Evolutionary conservation across 2,329 filamentous ascomycete genomes (phyloP).

Genomic region (Mycogone perniciosa): DNA sequence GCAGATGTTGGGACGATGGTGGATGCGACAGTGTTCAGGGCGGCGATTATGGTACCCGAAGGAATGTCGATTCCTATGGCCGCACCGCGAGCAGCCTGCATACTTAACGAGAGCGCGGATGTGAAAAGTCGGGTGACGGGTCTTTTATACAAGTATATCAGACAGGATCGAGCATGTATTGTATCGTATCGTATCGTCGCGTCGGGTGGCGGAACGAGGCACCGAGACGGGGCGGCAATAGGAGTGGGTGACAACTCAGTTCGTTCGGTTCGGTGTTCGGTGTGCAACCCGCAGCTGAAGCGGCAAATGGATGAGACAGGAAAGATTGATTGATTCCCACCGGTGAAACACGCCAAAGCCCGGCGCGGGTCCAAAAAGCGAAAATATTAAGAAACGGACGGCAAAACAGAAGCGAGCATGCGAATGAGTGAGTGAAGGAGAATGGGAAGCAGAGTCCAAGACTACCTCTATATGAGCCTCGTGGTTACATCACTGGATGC

Average conservation of each 20-base stretch:
- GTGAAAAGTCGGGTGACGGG: neutral
- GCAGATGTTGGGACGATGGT: slow-evolving; percentile 24
- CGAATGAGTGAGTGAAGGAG: neutral
- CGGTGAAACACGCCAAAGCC: too few relatives aligned
- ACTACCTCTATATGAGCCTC: neutral
- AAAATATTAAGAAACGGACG: neutral
- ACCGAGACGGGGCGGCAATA: neutral
- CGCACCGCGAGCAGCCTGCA: slow-evolving; percentile 8
- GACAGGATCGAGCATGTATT: neutral
- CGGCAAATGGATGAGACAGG: slow-evolving; percentile 1
- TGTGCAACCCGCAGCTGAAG: too few relatives aligned
- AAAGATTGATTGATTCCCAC: neutral
- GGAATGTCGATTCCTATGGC: slow-evolving; percentile 16
- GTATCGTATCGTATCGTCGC: neutral
- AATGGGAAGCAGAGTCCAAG: neutral
- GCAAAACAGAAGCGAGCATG: neutral
- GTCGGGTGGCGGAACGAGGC: neutral
- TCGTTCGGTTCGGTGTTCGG: neutral
- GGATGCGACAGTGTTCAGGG: slow-evolving; percentile 12
- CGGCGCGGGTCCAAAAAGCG: neutral
- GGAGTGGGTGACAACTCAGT: neutral
- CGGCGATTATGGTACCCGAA: slow-evolving; percentile 4
- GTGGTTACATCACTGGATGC: slow-evolving; percentile 8
- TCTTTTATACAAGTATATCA: neutral
- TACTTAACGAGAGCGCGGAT: neutral